Evolutionary conservation across 2,329 filamentous ascomycete genomes (phyloP).

Genomic region (Penicillium fuscoglaucum): DNA sequence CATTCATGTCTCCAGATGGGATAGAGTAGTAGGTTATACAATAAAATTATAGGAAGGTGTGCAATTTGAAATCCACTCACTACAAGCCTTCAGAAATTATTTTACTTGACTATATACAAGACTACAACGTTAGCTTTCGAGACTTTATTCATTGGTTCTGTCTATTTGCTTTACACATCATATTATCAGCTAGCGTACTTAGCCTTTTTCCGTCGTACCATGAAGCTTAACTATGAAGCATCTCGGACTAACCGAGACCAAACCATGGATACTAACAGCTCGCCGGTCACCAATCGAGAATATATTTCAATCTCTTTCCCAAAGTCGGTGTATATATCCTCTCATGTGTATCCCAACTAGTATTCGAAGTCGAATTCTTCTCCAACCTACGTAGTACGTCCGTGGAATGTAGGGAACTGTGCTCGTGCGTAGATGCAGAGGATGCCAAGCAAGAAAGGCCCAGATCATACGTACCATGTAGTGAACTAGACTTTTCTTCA

Average conservation of each 20-base stretch:
- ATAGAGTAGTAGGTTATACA: not conserved
- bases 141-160: not conserved
- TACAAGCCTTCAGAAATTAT: not conserved
- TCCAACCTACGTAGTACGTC: not conserved
- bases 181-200: not conserved
- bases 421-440: not conserved
- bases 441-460: not conserved
- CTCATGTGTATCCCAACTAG: not conserved
- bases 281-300: not conserved
- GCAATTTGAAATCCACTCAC: not conserved
- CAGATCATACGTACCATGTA: not conserved
- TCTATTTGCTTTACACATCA: not conserved
- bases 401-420: not conserved
- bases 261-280: not conserved
- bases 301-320: not conserved
- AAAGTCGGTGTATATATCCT: not conserved
- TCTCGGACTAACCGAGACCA: not conserved
- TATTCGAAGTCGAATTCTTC: not conserved
- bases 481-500: not conserved
- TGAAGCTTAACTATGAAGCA: not conserved
- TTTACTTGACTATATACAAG: not conserved
- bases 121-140: not conserved
- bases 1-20: not conserved
- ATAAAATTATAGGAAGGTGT: not conserved
- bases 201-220: not conserved